Base-by-base conservation (phyloP, 257 asterid species). In the Petunia axillaris region DNA sequence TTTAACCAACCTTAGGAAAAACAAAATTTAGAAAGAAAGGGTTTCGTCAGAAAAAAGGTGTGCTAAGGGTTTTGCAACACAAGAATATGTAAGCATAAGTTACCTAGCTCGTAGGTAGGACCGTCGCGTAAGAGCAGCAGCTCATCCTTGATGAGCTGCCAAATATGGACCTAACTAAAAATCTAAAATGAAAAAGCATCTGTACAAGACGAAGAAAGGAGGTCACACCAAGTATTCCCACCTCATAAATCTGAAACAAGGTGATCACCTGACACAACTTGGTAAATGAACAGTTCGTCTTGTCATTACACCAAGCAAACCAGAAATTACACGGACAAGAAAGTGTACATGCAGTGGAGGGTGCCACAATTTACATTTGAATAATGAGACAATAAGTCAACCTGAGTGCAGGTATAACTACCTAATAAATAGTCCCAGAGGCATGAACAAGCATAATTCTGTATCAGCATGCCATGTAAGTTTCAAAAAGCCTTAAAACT, bases 31-130 rank as follows among this genome's bases (percentile, higher is more conserved):
- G 25, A 25, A 25, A 25, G 25, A 25, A 25, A 25, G 25, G 25
- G 25, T 25, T 25, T 25, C 25, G 0, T 25, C 16, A 16, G 76
- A 68, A 16, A 68, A 15, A 44, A 68, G 5, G 25, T 25, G 25
- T 25, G 25, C 25, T 25, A 68, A 43, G 1, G 25, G 43, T 39
- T 6, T 41, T 40, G 54, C 76, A 1, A 68, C 16, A 16, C 39
- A 16, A 16, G 16, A 68, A 36, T 44, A 44, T 0, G 0, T 16
- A 68, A 68, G 54, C 54, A 41, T 25, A 15, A 10, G 57, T 52
- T 8, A 41, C 75, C 75, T 66, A 66, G 54, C 75, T 66, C 37
- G 41, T 66, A 41, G 76, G 44, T n/a, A 44, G 39, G 76, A 68
- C 40, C 41, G 76, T 50, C 44, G 76, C 76, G 16, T 68, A 43